Base-by-base conservation (phyloP, 1,284 basidiomycete species). In the Volvariella volvacea region DNA sequence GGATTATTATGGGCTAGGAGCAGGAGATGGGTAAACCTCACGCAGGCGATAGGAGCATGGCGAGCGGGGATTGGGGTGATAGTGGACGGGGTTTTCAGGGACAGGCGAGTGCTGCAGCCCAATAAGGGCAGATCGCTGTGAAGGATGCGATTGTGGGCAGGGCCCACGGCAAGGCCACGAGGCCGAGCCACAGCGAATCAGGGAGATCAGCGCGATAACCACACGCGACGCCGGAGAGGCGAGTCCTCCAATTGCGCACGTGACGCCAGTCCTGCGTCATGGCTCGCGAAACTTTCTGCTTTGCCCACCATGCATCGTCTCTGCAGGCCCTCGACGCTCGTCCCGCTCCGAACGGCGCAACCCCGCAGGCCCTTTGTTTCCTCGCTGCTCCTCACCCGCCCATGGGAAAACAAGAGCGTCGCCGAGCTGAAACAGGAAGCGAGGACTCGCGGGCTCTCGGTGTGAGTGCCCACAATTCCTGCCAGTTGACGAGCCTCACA, bases 1-100 rank as follows among this genome's bases (percentile, higher is more conserved):
- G 49, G 60, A 52, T 57, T 64, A 47, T 48, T 50, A 54, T 63
- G 56, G 62, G 55, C 50, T 47, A 48, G 49, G 55, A 50, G 19
- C 34, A 57, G 36, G 4, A 21, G 39, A 45, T 52, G 53, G 43
- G 46, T 54, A 28, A 6, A 38, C 71, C 84, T 59, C 75, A 88
- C 86, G 83, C 78, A 59, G 86, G 85, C 53, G 83, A 86, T 62
- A 78, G 76, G 55, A 87, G 74, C 85, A 87, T 88, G 64, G 49
- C 61, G 52, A 48, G 44, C 49, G 50, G 49, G 38, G 49, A 50
- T 54, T 44, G 48, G 50, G 48, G 41, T 44, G 47, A 50, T 44
- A 40, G 46, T 44, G 42, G 49, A 47, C 51, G 51, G 51, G 47
- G 53, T 50, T 51, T 55, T 54, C 55, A 51, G 49, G 55, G 44